Percentiles rank a stretch among this genome's conserved stretches.
Conservation (phyloP, 2,329 filamentous ascomycete genomes). For the Exophiala calicioides region DNA sequence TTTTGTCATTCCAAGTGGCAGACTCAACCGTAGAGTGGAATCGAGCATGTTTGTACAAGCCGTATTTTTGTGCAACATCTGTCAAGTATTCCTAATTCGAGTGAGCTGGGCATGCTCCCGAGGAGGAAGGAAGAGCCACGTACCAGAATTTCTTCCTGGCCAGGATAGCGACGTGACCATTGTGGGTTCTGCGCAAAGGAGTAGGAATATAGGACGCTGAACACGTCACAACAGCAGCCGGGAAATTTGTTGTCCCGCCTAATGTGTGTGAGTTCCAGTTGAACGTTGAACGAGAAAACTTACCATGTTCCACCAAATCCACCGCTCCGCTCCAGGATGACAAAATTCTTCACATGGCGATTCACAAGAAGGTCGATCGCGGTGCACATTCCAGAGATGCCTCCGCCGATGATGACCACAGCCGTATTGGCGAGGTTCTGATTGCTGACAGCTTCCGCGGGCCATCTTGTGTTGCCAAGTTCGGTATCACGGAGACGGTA, state of each 20-base stretch:
- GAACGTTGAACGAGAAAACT: too few species aligned
- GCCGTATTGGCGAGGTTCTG: constrained; percentile 37
- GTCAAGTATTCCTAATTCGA: constrained; percentile 51
- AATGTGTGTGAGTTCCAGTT: too few species aligned
- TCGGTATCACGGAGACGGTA: not conserved
- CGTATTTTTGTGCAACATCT: constrained; percentile 29
- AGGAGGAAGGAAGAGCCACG: constrained; percentile 10
- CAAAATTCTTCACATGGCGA: constrained; percentile 52
- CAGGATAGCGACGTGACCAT: constrained; percentile 60
- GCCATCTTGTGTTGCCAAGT: not conserved
- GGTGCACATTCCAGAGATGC: constrained; percentile 46
- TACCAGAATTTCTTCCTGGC: constrained; percentile 61
- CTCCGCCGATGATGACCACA: constrained; percentile 59
- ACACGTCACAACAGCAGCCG: constrained; percentile 55
- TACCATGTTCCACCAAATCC: constrained; percentile 43
- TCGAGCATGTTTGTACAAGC: constrained; percentile 57
- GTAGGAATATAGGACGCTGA: constrained; percentile 58
- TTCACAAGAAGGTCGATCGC: constrained; percentile 57
- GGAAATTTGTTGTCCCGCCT: constrained; percentile 40
- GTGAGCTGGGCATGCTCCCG: not conserved
- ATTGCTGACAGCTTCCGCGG: constrained; percentile 1
- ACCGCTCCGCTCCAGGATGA: constrained; percentile 59
- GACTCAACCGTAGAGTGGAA: constrained; percentile 59
- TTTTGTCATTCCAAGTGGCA: constrained; percentile 59
- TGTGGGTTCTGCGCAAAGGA: constrained; percentile 62